Percentiles rank a stretch among this genome's conserved stretches.
Evolutionary conservation across 73 alveolate species (phyloP).

Genomic region (Paramecium caudatum): DNA sequence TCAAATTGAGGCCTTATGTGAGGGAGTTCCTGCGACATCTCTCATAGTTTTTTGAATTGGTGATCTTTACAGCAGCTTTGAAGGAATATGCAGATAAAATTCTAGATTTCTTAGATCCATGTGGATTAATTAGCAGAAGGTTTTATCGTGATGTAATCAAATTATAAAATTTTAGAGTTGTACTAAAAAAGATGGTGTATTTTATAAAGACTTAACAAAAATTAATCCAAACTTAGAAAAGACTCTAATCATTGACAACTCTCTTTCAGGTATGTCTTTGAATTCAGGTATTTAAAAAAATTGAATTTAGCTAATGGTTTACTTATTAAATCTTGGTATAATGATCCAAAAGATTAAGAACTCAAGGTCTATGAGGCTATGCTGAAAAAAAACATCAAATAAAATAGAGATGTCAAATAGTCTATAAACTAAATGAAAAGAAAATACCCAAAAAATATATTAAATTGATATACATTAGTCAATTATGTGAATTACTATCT

Average conservation of each 20-base stretch:
- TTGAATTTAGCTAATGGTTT: constrained; percentile 62
- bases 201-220: constrained; percentile 58
- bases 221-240: constrained; percentile 21
- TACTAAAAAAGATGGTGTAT: constrained; percentile 62
- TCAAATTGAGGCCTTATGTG: constrained; percentile 81
- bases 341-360: constrained; percentile 67
- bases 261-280: constrained; percentile 46
- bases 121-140: constrained; percentile 49
- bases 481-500: background rate
- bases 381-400: background rate
- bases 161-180: constrained; percentile 48
- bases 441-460: constrained; percentile 52
- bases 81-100: constrained; percentile 85
- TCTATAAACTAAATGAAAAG: constrained; percentile 8
- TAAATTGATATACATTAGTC: constrained; percentile 13
- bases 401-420: background rate
- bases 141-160: constrained; percentile 60
- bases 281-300: background rate
- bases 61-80: constrained; percentile 82
- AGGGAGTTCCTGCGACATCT: constrained; percentile 72
- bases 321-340: constrained; percentile 72
- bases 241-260: constrained; percentile 50
- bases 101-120: constrained; percentile 91
- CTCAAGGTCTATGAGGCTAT: constrained; percentile 12
- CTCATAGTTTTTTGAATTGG: constrained; percentile 73